phyloP scores from a whole-genome alignment of 768 basidiomycete species.

The Hydnomerulius pinastri region DNA sequence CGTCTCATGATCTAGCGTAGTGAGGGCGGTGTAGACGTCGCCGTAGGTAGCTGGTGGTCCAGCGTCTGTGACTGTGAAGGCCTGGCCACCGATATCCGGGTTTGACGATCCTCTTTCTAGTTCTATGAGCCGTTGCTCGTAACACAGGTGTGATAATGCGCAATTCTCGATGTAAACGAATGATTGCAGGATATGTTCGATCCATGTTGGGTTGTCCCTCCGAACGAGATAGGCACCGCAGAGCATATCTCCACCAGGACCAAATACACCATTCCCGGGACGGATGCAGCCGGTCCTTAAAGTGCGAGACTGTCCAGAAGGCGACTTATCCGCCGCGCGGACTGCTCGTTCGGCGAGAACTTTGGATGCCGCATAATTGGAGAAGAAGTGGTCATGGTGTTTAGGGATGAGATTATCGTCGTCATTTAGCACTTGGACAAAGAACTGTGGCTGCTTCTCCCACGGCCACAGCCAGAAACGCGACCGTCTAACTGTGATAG shows the following conservation, averaged over 20 bases:
- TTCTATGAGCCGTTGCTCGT: constrained; percentile 72
- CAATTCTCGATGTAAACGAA: constrained; percentile 79
- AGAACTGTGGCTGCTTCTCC: constrained; percentile 57
- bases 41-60: constrained; percentile 64
- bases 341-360: constrained; percentile 53
- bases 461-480: constrained; percentile 77
- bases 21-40: constrained; percentile 59
- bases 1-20: constrained; percentile 58
- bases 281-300: constrained; percentile 73
- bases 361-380: constrained; percentile 77
- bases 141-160: constrained; percentile 68
- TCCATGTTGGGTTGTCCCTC: constrained; percentile 64
- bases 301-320: constrained; percentile 27
- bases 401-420: constrained; percentile 54
- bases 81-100: constrained; percentile 74
- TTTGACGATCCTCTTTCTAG: constrained; percentile 37
- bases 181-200: constrained; percentile 55
- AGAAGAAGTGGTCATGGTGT: constrained; percentile 65
- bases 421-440: constrained; percentile 67
- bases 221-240: constrained; percentile 65
- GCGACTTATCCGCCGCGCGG: constrained; percentile 41
- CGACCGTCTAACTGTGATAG: constrained; percentile 55
- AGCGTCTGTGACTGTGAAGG: constrained; percentile 66
- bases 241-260: constrained; percentile 72
- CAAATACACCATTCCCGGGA: constrained; percentile 79